Evolutionary conservation across 345 rosid species (phyloP), one percentile per base, ranked within the genome.

Genomic region (Eucalyptus cladocalyx): DNA sequence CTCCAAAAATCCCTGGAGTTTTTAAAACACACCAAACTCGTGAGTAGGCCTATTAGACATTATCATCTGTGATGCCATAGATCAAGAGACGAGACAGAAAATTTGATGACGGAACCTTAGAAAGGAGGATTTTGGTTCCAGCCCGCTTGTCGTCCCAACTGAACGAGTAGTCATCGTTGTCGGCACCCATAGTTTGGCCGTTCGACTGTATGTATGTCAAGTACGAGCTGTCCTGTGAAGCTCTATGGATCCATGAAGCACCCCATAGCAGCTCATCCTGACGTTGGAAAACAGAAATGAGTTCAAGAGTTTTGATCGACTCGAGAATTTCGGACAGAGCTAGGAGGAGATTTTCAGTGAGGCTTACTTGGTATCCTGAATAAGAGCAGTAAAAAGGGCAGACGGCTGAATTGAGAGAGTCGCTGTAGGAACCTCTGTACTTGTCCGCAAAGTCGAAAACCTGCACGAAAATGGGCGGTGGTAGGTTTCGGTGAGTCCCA

Each of bases 231-330:
- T 93, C 89, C 90, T 92, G 93, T 24, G 98, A 93, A 34, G 97
- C 97, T 93, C 93, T 91, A 34, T 94, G 96, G 42, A 96, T 50
- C 98, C 97, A 96, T 8, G 98, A 94, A 62, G 97, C 97, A 4
- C 96, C 95, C 98, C 97, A 96, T 5, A 96, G 95, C 88, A 95
- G 94, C 92, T 96, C 98, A 87, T 95, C 98, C 98, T 95, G 58
- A 87, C 15, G 47, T 67, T 24, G 87, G 65, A 23, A 17, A 23
- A 30, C 67, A 53, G 65, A 18, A 67, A 23, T 51, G 21, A 37
- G 86, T 40, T 90, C 30, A 83, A 40, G 40, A 86, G 60, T 51
- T 21, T 43, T 1, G 21, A 15, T 88, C n/a, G 12, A 37, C 13
- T 19, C 45, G 7, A 72, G 4, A 37, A 37, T 10, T 72, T 76